Conservation (phyloP, 169 alveolate species). For the Cryptosporidium sp. region DNA sequence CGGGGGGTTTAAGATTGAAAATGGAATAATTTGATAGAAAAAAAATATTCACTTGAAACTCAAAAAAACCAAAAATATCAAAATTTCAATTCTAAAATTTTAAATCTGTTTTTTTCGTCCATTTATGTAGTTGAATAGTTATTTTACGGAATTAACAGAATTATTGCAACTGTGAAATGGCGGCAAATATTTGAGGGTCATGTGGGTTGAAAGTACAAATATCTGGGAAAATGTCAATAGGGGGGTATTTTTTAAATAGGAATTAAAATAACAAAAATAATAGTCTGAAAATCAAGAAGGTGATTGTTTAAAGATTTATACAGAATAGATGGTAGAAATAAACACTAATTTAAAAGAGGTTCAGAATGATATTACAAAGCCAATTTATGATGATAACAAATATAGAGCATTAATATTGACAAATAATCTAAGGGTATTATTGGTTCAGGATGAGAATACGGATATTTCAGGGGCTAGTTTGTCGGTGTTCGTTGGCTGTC, state of each 20-base stretch:
- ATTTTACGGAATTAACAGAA: not conserved
- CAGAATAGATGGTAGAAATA: not conserved
- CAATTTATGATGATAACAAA: conserved; percentile 45
- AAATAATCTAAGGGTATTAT: conserved; percentile 30
- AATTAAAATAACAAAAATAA: not conserved
- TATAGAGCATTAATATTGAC: conserved; percentile 36
- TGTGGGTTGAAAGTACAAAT: conserved; percentile 1
- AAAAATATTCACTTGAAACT: not conserved
- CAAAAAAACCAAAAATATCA: too few species aligned
- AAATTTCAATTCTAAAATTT: not conserved
- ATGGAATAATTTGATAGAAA: not conserved
- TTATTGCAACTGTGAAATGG: conserved; percentile 3
- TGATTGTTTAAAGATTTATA: not conserved
- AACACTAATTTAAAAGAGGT: not conserved
- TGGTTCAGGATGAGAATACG: conserved; percentile 41
- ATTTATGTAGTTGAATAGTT: not conserved
- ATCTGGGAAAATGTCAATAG: conserved; percentile 1
- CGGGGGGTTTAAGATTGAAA: not conserved
- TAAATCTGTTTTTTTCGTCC: not conserved
- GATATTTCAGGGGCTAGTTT: conserved; percentile 66
- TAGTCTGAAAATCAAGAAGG: not conserved
- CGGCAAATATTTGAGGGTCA: not conserved
- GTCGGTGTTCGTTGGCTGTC: conserved; percentile 85
- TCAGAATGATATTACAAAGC: conserved; percentile 1
- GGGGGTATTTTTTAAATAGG: not conserved